These are phyloP conservation scores for Flaveria linearis DNA, from an alignment of 129 eudicot genomes.

Conservation along the genomic window DNA sequence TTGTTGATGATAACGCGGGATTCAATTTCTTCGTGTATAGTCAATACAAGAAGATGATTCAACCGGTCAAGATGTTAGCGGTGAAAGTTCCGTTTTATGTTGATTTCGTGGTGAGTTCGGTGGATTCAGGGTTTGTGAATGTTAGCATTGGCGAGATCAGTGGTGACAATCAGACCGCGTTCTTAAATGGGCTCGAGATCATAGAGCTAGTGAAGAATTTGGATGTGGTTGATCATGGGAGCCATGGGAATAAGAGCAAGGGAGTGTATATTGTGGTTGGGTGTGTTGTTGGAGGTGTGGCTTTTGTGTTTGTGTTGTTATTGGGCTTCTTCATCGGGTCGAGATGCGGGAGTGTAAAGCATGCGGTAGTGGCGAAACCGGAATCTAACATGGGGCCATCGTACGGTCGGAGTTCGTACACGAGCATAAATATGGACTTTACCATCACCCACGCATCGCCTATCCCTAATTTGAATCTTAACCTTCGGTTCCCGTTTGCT, in stretches of 20 bases:
- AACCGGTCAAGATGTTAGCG: not conserved
- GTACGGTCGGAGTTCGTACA: constrained; percentile 43
- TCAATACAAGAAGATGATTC: not conserved
- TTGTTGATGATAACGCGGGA: not conserved
- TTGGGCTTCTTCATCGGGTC: constrained; percentile 26
- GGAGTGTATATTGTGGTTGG: constrained; percentile 31
- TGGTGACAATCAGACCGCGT: not conserved
- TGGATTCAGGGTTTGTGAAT: constrained; percentile 34
- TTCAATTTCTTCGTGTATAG: constrained; percentile 44
- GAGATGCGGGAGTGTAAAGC: constrained; percentile 32
- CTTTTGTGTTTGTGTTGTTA: constrained; percentile 35
- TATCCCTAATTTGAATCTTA: constrained; percentile 45
- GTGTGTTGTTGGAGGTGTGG: constrained; percentile 38
- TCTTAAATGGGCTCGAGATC: constrained; percentile 65
- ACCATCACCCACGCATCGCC: constrained; percentile 32
- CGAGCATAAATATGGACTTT: constrained; percentile 30
- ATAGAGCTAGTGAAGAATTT: constrained; percentile 37
- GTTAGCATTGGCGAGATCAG: constrained; percentile 42
- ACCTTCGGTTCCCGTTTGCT: constrained; percentile 42
- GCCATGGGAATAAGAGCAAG: not conserved
- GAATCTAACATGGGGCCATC: constrained; percentile 26
- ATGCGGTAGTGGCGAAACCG: constrained; percentile 15
- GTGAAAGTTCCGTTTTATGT: constrained; percentile 40
- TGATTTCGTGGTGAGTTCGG: constrained; percentile 50
- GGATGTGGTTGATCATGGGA: not conserved